Conservation (phyloP, 768 basidiomycete species). For the Boletus subcaerulescens region DNA sequence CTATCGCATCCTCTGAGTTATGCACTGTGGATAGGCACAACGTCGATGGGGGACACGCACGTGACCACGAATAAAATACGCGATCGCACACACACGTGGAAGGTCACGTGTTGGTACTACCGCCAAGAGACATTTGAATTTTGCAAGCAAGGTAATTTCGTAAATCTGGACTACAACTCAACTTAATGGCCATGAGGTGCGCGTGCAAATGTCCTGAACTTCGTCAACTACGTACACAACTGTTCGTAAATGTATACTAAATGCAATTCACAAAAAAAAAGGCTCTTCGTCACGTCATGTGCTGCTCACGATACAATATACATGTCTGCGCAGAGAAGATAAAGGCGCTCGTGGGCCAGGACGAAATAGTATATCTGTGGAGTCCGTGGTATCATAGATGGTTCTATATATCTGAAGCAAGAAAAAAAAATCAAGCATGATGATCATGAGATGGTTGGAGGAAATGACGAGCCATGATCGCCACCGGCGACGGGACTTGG, state of each 20-base stretch:
- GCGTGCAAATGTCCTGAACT: not conserved
- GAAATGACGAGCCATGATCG: not conserved
- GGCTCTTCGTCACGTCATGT: slow-evolving; percentile 2
- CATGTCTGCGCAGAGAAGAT: slow-evolving; percentile 2
- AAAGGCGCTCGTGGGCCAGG: not conserved
- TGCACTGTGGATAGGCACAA: no score
- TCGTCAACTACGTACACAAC: not conserved
- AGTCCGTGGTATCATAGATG: slow-evolving; percentile 10
- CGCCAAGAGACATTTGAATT: no score
- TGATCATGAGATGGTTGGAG: not conserved
- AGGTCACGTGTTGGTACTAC: no score
- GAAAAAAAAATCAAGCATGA: not conserved
- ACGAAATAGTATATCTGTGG: slow-evolving; percentile 14
- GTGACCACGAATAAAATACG: no score
- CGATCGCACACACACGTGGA: no score
- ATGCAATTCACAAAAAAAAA: slow-evolving; percentile 1
- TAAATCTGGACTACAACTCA: no score
- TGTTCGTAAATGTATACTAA: slow-evolving; percentile 1
- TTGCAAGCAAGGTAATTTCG: no score
- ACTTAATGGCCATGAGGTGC: no score
- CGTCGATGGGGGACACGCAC: no score
- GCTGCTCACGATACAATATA: slow-evolving; percentile 9
- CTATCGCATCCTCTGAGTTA: no score
- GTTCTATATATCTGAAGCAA: not conserved
- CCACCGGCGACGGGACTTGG: not conserved